Evolutionary conservation across 768 basidiomycete genomes (phyloP).

Genomic region (Auricularia sp.): DNA sequence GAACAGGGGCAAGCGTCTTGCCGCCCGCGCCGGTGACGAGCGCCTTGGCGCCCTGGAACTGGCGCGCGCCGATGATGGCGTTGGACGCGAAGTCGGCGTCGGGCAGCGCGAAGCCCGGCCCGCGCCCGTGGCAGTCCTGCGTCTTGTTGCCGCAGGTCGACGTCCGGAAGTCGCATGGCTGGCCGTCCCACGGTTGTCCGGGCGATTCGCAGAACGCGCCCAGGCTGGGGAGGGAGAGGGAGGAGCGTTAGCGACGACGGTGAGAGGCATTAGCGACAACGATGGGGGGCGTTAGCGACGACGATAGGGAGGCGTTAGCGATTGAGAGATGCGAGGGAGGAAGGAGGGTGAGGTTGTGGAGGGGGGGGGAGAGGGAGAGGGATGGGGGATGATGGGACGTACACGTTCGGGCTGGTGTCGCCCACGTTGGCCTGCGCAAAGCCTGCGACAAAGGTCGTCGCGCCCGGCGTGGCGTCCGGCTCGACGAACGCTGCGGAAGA

Average conservation of each 20-base stretch:
- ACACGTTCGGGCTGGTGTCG: slow-evolving; percentile 36
- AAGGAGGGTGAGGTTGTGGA: too few species aligned
- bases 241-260: slow-evolving; percentile 26
- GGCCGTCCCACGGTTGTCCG: slow-evolving; percentile 55
- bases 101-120: slow-evolving; percentile 51
- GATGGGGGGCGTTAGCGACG: too few species aligned
- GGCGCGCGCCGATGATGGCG: slow-evolving; percentile 55
- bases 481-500: slow-evolving; percentile 34
- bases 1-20: slow-evolving; percentile 30
- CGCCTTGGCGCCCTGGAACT: slow-evolving; percentile 57
- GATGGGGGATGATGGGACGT: background rate
- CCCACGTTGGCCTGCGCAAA: slow-evolving; percentile 78
- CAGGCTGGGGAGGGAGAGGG: slow-evolving; percentile 22
- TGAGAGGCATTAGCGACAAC: too few species aligned
- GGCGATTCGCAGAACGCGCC: slow-evolving; percentile 74
- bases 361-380: too few species aligned
- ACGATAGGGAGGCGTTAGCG: too few species aligned
- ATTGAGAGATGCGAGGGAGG: too few species aligned
- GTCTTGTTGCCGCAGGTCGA: slow-evolving; percentile 67
- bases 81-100: slow-evolving; percentile 71
- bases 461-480: slow-evolving; percentile 57
- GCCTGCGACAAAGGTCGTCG: slow-evolving; percentile 59
- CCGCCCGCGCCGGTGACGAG: slow-evolving; percentile 41
- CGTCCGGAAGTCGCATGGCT: slow-evolving; percentile 55
- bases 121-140: slow-evolving; percentile 60